Evolutionary conservation across 2,329 filamentous ascomycete species (phyloP), one percentile per base, ranked within the genome.

Genomic region (Fonsecaea pedrosoi): DNA sequence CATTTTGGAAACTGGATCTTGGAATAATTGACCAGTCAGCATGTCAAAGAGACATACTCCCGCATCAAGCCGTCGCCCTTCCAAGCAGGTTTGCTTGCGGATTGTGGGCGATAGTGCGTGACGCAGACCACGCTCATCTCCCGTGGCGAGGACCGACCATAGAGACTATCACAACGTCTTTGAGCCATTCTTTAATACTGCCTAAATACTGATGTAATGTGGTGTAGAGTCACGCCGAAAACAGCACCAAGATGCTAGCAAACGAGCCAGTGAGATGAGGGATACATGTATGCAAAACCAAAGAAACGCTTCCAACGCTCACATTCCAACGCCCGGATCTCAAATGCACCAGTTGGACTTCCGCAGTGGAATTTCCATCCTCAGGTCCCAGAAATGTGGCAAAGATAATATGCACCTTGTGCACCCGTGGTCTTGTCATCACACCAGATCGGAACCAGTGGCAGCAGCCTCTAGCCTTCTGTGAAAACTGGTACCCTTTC

Each of bases 361-460:
- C 18, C 45, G 18, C 45, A 50, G 18, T 13, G 9, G 25, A 2
- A 32, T 12, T 18, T 50, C 10, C 45, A 21, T 18, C 18, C 45
- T 50, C 45, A 3, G 13, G 21, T 50, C 12, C n/a, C 2, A 30
- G 30, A 21, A 30, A 50, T 50, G 45, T 50, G 45, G 18, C 45
- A 30, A 50, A 50, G 45, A 50, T 25, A 50, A 50, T 50, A 50
- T 50, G 45, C 45, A 45, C 45, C 15, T 48, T 50, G 45, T 50
- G 25, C 45, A 21, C 45, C 21, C 45, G 18, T 30, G 18, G 21
- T 18, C 45, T 30, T 50, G 42, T 48, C 40, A 18, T 9, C 15
- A 42, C 12, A 21, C n/a, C 45, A 9, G 45, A 50, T 30, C 21
- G 45, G 18, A 50, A 18, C 3, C 25, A 50, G 21, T 50, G 21